phyloP scores from a whole-genome alignment of 108 stramenopile genomes.

The Fragilariopsis cylindrus region DNA sequence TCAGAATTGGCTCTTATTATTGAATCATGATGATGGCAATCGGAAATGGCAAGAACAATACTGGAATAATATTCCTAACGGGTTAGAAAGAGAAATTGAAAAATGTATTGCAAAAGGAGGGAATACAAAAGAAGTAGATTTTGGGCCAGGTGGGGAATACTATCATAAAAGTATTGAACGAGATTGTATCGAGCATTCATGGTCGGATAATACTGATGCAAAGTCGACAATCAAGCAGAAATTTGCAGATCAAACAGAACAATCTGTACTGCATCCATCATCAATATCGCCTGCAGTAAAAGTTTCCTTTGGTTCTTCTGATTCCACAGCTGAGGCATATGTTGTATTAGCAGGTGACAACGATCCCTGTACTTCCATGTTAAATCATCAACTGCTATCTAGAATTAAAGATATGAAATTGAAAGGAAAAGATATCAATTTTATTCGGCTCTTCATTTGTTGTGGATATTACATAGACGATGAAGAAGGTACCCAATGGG shows the following conservation, averaged over 20 bases:
- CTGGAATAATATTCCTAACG: conserved; percentile 28
- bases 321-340: background rate
- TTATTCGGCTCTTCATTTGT: too few relatives aligned
- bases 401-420: too few relatives aligned
- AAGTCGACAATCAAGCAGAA: background rate
- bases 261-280: too few relatives aligned
- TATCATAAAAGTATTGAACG: background rate
- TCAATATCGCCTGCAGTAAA: too few relatives aligned
- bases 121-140: background rate
- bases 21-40: conserved; percentile 29
- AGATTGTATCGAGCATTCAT: background rate
- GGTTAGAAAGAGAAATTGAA: conserved; percentile 30
- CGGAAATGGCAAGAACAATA: conserved; percentile 23
- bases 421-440: too few relatives aligned
- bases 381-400: background rate
- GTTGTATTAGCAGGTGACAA: background rate
- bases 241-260: background rate
- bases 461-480: too few relatives aligned
- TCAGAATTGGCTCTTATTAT: conserved; percentile 22
- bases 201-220: conserved; percentile 9
- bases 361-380: background rate
- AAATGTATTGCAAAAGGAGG: conserved; percentile 32
- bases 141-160: background rate
- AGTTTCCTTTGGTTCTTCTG: background rate
- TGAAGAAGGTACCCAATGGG: background rate